These are phyloP conservation scores for Amaranthus tricolor DNA, from an alignment of 179 eudicot genomes.

Conservation along the genomic window DNA sequence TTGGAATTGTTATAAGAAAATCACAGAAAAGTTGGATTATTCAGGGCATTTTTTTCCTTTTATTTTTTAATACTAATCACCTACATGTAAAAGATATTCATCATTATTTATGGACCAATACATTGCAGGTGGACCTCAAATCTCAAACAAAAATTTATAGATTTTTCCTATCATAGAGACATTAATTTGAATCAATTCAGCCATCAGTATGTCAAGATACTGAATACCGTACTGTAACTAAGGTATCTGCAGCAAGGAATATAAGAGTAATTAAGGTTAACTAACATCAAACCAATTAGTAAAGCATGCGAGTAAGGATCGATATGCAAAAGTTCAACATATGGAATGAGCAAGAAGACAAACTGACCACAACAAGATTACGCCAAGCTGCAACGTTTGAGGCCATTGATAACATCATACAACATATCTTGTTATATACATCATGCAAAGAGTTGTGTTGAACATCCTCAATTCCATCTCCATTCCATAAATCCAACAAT, in stretches of 20 bases:
- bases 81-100: too few species aligned
- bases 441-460: conserved; percentile 22
- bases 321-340: not conserved
- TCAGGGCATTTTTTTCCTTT: too few species aligned
- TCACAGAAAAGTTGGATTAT: too few species aligned
- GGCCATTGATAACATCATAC: conserved; percentile 36
- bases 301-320: not conserved
- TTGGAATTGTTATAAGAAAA: too few species aligned
- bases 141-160: not conserved
- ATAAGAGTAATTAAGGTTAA: not conserved
- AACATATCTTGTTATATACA: conserved; percentile 26
- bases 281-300: not conserved
- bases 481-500: conserved; percentile 41
- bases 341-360: conserved; percentile 3
- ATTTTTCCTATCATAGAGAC: not conserved
- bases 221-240: not conserved
- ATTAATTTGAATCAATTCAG: not conserved
- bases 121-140: not conserved
- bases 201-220: not conserved
- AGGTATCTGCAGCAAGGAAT: not conserved
- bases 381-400: conserved; percentile 71
- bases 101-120: not conserved
- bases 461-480: conserved; percentile 28
- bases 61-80: too few species aligned
- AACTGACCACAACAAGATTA: conserved; percentile 79